phyloP scores from a whole-genome alignment of 164 flowering plant species.

The Dillenia turbinata region DNA sequence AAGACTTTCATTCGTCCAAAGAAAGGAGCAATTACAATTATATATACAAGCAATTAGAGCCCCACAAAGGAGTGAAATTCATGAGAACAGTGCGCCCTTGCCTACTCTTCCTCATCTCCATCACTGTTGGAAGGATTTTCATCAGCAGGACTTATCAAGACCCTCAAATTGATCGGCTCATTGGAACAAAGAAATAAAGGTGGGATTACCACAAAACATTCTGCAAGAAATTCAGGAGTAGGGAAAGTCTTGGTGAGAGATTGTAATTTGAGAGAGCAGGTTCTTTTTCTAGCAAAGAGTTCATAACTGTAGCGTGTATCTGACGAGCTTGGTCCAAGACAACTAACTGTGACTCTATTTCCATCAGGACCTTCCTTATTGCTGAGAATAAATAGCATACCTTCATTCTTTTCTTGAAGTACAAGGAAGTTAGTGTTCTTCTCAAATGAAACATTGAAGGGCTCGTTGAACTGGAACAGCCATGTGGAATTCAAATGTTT shows the following conservation, averaged over 20 bases:
- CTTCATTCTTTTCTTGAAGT: conserved; percentile 21
- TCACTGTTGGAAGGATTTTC: too few relatives aligned
- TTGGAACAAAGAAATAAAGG: too few relatives aligned
- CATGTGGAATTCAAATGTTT: conserved; percentile 13
- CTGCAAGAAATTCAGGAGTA: too few relatives aligned
- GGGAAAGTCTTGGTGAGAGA: conserved; percentile 2
- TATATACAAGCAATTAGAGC: too few relatives aligned
- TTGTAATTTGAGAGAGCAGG: conserved; percentile 16
- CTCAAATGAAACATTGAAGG: conserved; percentile 4
- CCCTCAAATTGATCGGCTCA: too few relatives aligned
- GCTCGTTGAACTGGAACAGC: conserved; percentile 17
- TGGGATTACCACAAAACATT: too few relatives aligned
- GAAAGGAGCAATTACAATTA: too few relatives aligned
- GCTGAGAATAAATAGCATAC: conserved; percentile 19
- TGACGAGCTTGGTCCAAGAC: conserved; percentile 12
- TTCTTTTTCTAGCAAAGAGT: conserved; percentile 10
- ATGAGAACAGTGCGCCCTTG: too few relatives aligned
- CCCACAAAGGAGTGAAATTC: too few relatives aligned
- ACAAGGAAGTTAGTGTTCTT: conserved; percentile 8
- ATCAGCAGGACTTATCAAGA: too few relatives aligned
- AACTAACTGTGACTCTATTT: conserved; percentile 13
- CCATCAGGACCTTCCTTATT: conserved; percentile 9
- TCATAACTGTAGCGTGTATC: conserved; percentile 16
- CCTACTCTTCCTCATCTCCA: too few relatives aligned
- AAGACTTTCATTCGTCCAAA: too few relatives aligned